A percentile compares a stretch with the other conserved stretches of the same genome.
Conservation (phyloP, 2,329 filamentous ascomycete species). For the Trichoderma sp. region DNA sequence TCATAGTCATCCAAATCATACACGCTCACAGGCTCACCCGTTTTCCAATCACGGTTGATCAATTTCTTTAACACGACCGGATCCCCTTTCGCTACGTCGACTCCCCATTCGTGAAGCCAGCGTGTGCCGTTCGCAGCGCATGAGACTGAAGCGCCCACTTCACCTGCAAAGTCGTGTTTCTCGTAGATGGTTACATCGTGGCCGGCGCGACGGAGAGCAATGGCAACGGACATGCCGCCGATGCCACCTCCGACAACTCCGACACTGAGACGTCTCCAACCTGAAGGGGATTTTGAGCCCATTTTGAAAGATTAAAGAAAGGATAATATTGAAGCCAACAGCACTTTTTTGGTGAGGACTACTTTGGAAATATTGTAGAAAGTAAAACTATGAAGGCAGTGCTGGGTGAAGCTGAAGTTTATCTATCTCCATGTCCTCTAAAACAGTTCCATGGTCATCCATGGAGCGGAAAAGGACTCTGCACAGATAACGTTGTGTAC, state of each 20-base stretch:
- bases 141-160: slow-evolving; percentile 64
- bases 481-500: not conserved
- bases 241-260: slow-evolving; percentile 48
- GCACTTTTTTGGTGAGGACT: not conserved
- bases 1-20: slow-evolving; percentile 65
- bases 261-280: slow-evolving; percentile 46
- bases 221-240: slow-evolving; percentile 45
- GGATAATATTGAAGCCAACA: not conserved
- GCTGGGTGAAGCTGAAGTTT: slow-evolving; percentile 1
- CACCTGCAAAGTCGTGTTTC: slow-evolving; percentile 61
- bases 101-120: slow-evolving; percentile 66
- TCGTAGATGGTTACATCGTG: slow-evolving; percentile 61
- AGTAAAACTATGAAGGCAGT: not conserved
- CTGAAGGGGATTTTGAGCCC: slow-evolving; percentile 26
- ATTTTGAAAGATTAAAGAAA: slow-evolving; percentile 20
- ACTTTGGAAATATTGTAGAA: not conserved
- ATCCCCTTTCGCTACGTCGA: slow-evolving; percentile 61
- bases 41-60: slow-evolving; percentile 69
- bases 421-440: not conserved
- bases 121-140: slow-evolving; percentile 68
- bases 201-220: slow-evolving; percentile 46
- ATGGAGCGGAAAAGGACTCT: slow-evolving; percentile 8
- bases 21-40: slow-evolving; percentile 61
- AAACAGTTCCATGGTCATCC: not conserved
- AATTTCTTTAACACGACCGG: slow-evolving; percentile 63